Evolutionary conservation across 768 basidiomycete species (phyloP).

Genomic region (Dioszegia crocea): DNA sequence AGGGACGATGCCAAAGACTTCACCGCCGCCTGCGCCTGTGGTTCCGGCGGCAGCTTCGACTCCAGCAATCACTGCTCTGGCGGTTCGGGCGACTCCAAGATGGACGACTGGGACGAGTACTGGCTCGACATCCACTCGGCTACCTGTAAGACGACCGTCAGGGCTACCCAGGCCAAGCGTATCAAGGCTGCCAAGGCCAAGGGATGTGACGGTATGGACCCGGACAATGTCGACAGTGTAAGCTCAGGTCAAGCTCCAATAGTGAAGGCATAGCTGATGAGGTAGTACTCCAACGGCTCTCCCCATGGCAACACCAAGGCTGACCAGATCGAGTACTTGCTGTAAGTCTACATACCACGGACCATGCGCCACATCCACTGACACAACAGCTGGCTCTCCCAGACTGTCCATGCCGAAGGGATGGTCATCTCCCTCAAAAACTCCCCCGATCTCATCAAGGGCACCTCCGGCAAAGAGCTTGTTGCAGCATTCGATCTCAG

Average conservation of each 20-base stretch:
- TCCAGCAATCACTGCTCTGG: constrained; percentile 5
- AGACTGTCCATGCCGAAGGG: constrained; percentile 15
- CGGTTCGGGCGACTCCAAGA: constrained; percentile 15
- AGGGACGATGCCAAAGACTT: constrained; percentile 13
- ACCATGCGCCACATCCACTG: neutral
- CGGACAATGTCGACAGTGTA: constrained; percentile 38
- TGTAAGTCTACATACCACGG: constrained; percentile 1
- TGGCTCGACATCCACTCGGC: constrained; percentile 30
- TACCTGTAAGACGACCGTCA: constrained; percentile 20
- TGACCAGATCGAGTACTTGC: constrained; percentile 31
- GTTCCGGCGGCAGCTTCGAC: constrained; percentile 10
- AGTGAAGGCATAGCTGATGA: too few relatives aligned
- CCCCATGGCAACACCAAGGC: constrained; percentile 25
- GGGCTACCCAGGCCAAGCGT: constrained; percentile 11
- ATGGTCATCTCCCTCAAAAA: constrained; percentile 32
- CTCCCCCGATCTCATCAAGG: constrained; percentile 19
- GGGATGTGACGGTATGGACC: constrained; percentile 37
- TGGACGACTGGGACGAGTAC: constrained; percentile 33
- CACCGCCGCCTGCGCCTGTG: constrained; percentile 26
- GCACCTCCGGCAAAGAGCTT: constrained; percentile 7
- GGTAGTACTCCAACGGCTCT: constrained; percentile 18
- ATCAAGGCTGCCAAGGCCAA: constrained; percentile 20
- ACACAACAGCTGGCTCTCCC: constrained; percentile 12
- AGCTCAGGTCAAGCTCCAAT: too few relatives aligned
- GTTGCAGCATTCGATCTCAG: constrained; percentile 31